Base-by-base conservation (phyloP, 352 stramenopile species). In the Phytopythium sindhum region DNA sequence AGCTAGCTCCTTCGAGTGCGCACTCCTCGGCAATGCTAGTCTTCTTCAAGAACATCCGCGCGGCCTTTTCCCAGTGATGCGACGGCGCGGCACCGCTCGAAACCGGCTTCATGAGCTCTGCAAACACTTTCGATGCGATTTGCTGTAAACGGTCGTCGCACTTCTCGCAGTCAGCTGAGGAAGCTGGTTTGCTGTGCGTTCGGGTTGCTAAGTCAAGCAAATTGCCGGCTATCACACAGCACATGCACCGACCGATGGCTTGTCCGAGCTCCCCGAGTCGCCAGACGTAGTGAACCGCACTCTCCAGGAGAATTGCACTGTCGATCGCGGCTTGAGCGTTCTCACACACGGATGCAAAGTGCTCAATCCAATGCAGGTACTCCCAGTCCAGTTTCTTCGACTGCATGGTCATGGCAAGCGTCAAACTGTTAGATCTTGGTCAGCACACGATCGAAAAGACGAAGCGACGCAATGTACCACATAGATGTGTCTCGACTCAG, bases 291-390 rank as follows among this genome's bases (percentile, higher is more conserved):
- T 73, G 64, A 24, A 66, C 42, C 7, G 64, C 75, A 58, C 65
- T 70, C 61, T 85, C 68, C 29, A 84, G 42, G 23, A 86, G 64
- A 60, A 78, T 64, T 11, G 70, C 63, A 48, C 66, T 73, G 24
- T 75, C 80, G 31, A 84, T 23, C 19, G 62, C 58, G 47, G 53
- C 57, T 23, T 57, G 70, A 37, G 57, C 60, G 37, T 58, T 23
- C 47, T 90, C 80, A 57, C 75, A 89, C 44, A 87, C 61, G 1
- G 62, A 70, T 29, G 75, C 65, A 19, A 86, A 85, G 33, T 93
- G 82, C 41, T 93, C 81, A 10, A 91, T 62, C 78, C 77, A 86
- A 41, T 81, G 57, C 42, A 89, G 31, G 44, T 81, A 86, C 31
- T 84, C 80, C 78, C 72, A 85, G 48, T 86, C 67, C 24, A 84